These are phyloP conservation scores for Colletotrichum somersetense DNA, from an alignment of 2,329 filamentous ascomycete species.

Conservation along the genomic window DNA sequence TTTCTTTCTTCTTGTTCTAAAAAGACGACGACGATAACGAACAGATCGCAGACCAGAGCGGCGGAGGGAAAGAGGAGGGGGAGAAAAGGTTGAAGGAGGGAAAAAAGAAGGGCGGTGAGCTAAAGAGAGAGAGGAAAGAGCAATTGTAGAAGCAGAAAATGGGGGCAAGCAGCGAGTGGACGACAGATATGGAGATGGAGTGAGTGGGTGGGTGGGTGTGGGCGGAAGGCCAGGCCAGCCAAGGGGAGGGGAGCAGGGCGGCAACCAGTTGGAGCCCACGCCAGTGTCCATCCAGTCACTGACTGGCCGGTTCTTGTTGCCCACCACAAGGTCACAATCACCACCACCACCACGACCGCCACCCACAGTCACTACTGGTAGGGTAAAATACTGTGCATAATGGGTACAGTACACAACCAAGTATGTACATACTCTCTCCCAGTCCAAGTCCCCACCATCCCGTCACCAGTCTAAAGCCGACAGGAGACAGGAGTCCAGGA, in stretches of 20 bases:
- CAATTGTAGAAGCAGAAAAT: conserved; percentile 50
- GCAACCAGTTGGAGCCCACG: conserved; percentile 39
- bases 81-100: conserved; percentile 47
- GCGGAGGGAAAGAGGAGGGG: conserved; percentile 44
- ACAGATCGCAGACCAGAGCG: conserved; percentile 44
- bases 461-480: conserved; percentile 38
- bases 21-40: conserved; percentile 48
- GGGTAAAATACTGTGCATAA: neutral
- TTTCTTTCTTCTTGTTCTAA: conserved; percentile 30
- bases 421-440: neutral
- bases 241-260: conserved; percentile 48
- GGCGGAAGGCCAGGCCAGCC: neutral
- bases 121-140: conserved; percentile 47
- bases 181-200: conserved; percentile 48
- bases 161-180: conserved; percentile 45
- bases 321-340: neutral
- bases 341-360: neutral
- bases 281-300: conserved; percentile 2
- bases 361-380: neutral
- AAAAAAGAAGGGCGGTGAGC: conserved; percentile 50
- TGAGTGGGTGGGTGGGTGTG: neutral
- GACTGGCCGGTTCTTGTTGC: neutral
- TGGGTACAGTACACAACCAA: no score
- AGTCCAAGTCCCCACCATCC: conserved; percentile 12
- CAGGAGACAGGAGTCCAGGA: conserved; percentile 33